Conservation (phyloP, 2,329 filamentous ascomycete genomes). For the Verticillium nonalfalfae region DNA sequence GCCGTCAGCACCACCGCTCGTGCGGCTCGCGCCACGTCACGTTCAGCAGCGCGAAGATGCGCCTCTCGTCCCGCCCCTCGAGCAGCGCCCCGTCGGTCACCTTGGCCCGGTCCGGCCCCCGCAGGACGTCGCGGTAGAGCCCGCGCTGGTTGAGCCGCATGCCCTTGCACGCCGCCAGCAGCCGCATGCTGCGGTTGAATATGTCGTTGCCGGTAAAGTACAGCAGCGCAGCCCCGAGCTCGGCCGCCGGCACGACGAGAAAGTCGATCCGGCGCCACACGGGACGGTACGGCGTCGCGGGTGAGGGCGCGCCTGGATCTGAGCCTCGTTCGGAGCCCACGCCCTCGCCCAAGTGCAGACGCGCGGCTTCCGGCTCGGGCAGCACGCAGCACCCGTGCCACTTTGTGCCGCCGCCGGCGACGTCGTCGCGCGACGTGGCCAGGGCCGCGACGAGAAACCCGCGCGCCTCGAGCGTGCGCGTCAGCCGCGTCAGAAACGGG, state of each 20-base stretch:
- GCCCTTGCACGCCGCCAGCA: slow-evolving; percentile 72
- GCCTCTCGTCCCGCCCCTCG: slow-evolving; percentile 69
- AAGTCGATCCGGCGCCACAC: slow-evolving; percentile 81
- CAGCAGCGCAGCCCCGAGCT: slow-evolving; percentile 80
- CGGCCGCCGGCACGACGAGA: slow-evolving; percentile 70
- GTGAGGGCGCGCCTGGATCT: too few relatives aligned
- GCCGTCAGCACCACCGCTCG: slow-evolving; percentile 61
- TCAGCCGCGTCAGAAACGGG: slow-evolving; percentile 55
- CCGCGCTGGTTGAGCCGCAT: slow-evolving; percentile 84
- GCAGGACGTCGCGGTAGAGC: slow-evolving; percentile 64
- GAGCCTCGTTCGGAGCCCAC: neutral
- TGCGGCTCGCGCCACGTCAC: slow-evolving; percentile 79
- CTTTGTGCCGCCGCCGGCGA: slow-evolving; percentile 54
- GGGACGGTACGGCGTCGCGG: slow-evolving; percentile 20
- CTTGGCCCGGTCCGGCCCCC: slow-evolving; percentile 50
- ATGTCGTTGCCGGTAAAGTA: slow-evolving; percentile 96
- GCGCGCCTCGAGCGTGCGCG: slow-evolving; percentile 51
- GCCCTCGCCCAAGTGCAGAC: slow-evolving; percentile 14
- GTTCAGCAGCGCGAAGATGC: slow-evolving; percentile 73
- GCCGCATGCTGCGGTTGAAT: slow-evolving; percentile 80
- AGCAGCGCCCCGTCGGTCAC: slow-evolving; percentile 63
- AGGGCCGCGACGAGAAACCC: slow-evolving; percentile 67
- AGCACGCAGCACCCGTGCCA: slow-evolving; percentile 84
- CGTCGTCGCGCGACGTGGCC: slow-evolving; percentile 42
- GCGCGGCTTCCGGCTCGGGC: slow-evolving; percentile 30